Evolutionary conservation across 108 stramenopile species (phyloP).

Genomic region (Nitzschia sp.): DNA sequence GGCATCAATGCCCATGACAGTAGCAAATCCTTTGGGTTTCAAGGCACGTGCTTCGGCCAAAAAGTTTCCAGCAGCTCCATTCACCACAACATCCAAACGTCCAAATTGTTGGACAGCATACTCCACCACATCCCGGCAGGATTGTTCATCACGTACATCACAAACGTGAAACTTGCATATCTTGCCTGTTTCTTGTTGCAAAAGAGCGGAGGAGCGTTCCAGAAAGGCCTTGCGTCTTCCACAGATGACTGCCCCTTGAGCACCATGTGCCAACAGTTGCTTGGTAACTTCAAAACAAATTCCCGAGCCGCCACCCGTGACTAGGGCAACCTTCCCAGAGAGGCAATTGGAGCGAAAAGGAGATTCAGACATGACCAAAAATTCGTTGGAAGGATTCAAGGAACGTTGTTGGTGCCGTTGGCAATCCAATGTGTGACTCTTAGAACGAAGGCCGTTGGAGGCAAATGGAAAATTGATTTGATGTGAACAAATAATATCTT

Average conservation of each 20-base stretch:
- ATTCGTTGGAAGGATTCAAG: no score
- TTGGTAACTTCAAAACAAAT: constrained; percentile 83
- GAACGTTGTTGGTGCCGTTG: no score
- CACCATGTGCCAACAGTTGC: constrained; percentile 75
- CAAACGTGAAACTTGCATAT: constrained; percentile 56
- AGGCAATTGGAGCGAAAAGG: constrained; percentile 74
- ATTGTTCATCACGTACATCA: constrained; percentile 73
- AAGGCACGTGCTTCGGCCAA: constrained; percentile 78
- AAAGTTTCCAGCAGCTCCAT: constrained; percentile 94
- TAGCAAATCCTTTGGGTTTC: constrained; percentile 86
- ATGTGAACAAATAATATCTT: no score
- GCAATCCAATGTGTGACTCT: no score
- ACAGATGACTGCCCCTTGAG: constrained; percentile 67
- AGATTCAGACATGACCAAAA: constrained; percentile 24
- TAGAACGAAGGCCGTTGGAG: no score
- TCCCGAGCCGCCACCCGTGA: constrained; percentile 84
- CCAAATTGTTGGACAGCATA: constrained; percentile 57
- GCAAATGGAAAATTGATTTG: no score
- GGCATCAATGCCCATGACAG: constrained; percentile 93
- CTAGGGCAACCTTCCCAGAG: constrained; percentile 69
- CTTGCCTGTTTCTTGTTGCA: constrained; percentile 42
- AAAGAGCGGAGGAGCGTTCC: constrained; percentile 51
- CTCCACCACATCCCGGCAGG: constrained; percentile 61
- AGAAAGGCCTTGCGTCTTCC: constrained; percentile 74
- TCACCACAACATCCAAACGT: constrained; percentile 78